Evolutionary conservation across 2,329 filamentous ascomycete species (phyloP), one percentile per base, ranked within the genome.

Genomic region (Huntiella moniliformis): DNA sequence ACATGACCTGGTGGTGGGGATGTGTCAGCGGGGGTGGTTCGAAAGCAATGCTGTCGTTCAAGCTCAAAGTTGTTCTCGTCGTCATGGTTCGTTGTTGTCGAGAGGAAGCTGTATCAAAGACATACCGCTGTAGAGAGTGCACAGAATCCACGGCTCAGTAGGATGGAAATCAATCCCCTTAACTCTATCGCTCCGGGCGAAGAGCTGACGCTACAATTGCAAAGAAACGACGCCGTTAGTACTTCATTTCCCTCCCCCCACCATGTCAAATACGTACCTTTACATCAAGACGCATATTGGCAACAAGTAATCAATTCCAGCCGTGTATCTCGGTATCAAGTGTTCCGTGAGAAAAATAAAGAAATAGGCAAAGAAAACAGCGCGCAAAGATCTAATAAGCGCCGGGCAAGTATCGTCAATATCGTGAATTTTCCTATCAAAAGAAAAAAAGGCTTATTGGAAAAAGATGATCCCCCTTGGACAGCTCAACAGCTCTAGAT

Each of bases 161-260:
- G 86, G 87, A 62, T 96, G 88, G 63, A 95, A 96, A 68, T 96
- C 88, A 63, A 94, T 86, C 60, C 82, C 82, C 68, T 96, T 96
- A 55, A 96, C 88, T 67, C 88, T 81, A 74, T 96, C 85, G 58
- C 83, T 92, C 64, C 86, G 77, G 64, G 83, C 82, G 67, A 65
- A 66, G 53, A 67, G 60, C 61, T 67, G 64, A 54, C 64, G 62
- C 64, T 66, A 53, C 12, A 45, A 16, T 15, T 8, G 34, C 8
- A 16, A 16, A 33, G 12, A 42, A 6, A 33, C 6, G 28, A 12
- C 8, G 34, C 7, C 10, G 34, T 32, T 34, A 34, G 40, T 15
- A 17, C 38, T 5, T 7, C 12, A 18, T 42, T 34, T 31, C 40
- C 33, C 22, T 16, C 13, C 15, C 28, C 28, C 35, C 8, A n/a